A percentile compares a stretch with the other conserved stretches of the same genome.
These are phyloP conservation scores for Sporothrix curviconia DNA, from an alignment of 2,329 filamentous ascomycete genomes.

Conservation along the genomic window DNA sequence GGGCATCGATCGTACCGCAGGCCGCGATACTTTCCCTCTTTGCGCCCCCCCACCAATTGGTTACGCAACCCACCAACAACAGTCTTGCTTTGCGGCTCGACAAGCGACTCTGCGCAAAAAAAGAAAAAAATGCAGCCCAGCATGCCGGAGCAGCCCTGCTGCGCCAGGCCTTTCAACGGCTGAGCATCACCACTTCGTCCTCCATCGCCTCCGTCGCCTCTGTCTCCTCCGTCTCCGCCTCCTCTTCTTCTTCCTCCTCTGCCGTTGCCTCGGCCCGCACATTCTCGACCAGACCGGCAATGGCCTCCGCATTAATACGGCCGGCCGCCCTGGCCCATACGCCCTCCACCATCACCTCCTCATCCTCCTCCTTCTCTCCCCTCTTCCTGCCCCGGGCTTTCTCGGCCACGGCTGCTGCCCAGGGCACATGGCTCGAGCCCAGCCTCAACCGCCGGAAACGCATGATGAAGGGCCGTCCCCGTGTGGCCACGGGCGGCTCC, in stretches of 20 bases:
- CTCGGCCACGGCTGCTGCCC: conserved; percentile 56
- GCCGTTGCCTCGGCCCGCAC: conserved; percentile 2
- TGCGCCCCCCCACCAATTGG: background rate
- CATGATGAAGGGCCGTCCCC: conserved; percentile 85
- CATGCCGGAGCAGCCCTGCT: conserved; percentile 33
- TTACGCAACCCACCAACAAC: too few relatives aligned
- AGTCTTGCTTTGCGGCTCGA: too few relatives aligned
- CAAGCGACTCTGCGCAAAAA: too few relatives aligned
- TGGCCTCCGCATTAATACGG: background rate
- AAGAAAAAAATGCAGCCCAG: conserved; percentile 27
- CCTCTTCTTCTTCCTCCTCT: background rate
- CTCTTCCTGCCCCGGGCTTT: conserved; percentile 50
- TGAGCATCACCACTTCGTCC: conserved; percentile 32
- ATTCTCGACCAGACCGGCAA: conserved; percentile 5
- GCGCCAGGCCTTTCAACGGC: conserved; percentile 43
- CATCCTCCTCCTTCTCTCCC: conserved; percentile 21
- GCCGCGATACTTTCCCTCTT: background rate
- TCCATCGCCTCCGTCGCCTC: background rate
- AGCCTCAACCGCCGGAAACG: conserved; percentile 68
- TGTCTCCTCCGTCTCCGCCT: conserved; percentile 22
- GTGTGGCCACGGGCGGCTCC: conserved; percentile 85
- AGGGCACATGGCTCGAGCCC: conserved; percentile 76
- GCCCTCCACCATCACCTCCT: conserved; percentile 21
- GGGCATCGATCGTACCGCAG: background rate
- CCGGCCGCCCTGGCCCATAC: background rate